Percentiles rank a stretch among this genome's conserved stretches.
These are phyloP conservation scores for Hyaloscypha finlandica DNA, from an alignment of 495 filamentous ascomycete genomes.

Conservation along the genomic window DNA sequence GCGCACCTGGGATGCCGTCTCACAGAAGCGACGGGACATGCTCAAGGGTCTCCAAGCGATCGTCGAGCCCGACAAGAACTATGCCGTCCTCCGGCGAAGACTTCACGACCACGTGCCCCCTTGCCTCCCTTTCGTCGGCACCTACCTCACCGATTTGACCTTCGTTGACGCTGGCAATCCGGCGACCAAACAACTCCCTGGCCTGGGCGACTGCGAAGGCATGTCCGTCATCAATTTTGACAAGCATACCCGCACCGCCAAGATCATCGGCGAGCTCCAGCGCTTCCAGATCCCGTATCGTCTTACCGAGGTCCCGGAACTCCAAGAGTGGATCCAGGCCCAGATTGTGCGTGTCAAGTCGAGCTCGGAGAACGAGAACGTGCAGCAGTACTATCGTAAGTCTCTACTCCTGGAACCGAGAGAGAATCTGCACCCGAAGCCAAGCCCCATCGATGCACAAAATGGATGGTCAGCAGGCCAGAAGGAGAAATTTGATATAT, in stretches of 20 bases:
- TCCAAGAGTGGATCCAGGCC: constrained; percentile 91
- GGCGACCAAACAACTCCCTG: constrained; percentile 64
- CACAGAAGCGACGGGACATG: constrained; percentile 77
- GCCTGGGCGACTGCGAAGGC: constrained; percentile 49
- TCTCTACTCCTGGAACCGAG: constrained; percentile 86
- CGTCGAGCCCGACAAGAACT: constrained; percentile 88
- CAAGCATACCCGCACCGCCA: constrained; percentile 92
- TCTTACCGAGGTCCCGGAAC: constrained; percentile 78
- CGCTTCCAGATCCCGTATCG: constrained; percentile 96
- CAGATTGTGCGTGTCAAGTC: constrained; percentile 82
- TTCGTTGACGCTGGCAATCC: constrained; percentile 94
- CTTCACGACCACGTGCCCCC: constrained; percentile 88
- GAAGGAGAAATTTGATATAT: constrained; percentile 58
- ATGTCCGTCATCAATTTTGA: constrained; percentile 95
- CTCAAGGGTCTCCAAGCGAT: constrained; percentile 77
- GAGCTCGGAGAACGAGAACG: constrained; percentile 69
- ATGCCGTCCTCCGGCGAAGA: constrained; percentile 83
- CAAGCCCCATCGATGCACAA: constrained; percentile 52
- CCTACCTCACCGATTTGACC: constrained; percentile 86
- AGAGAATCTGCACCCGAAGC: constrained; percentile 53
- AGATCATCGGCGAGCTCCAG: constrained; percentile 93
- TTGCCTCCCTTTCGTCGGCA: constrained; percentile 95
- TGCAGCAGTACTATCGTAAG: constrained; percentile 84
- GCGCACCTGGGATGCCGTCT: constrained; percentile 91
- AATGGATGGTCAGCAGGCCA: constrained; percentile 20